Evolutionary conservation across 371 early-diverging fungal genomes (phyloP).

Genomic region (Apophysomyces variabilis): DNA sequence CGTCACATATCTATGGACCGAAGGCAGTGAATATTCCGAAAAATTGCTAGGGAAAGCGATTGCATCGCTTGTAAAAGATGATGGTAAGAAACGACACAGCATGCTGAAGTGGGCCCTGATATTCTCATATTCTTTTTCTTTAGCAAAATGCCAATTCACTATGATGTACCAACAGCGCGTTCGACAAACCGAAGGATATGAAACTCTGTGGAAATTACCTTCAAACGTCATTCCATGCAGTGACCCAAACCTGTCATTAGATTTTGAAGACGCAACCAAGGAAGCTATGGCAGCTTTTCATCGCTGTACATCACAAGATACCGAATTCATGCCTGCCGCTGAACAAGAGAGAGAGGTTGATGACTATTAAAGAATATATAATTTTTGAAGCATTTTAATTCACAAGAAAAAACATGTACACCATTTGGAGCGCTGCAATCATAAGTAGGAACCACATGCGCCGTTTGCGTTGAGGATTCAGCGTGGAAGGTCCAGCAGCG

Average conservation of each 20-base stretch:
- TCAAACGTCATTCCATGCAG: slow-evolving; percentile 46
- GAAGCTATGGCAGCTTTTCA: slow-evolving; percentile 59
- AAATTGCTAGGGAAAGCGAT: slow-evolving; percentile 27
- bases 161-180: slow-evolving; percentile 54
- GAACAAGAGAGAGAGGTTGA: slow-evolving; percentile 56
- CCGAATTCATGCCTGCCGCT: slow-evolving; percentile 59
- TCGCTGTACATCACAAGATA: slow-evolving; percentile 45
- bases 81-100: slow-evolving; percentile 2
- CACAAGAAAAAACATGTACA: slow-evolving; percentile 81
- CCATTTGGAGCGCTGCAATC: slow-evolving; percentile 82
- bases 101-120: not conserved
- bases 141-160: slow-evolving; percentile 32
- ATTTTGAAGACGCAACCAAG: slow-evolving; percentile 50
- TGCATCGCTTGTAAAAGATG: slow-evolving; percentile 32
- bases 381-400: slow-evolving; percentile 25
- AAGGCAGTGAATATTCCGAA: slow-evolving; percentile 29
- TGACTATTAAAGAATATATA: slow-evolving; percentile 15
- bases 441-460: slow-evolving; percentile 89
- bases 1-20: slow-evolving; percentile 40
- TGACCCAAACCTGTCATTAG: slow-evolving; percentile 49
- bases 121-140: slow-evolving; percentile 22
- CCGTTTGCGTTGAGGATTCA: slow-evolving; percentile 78
- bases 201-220: slow-evolving; percentile 39
- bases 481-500: slow-evolving; percentile 70
- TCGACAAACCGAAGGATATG: slow-evolving; percentile 32